Evolutionary conservation across 306 rosid species (phyloP).

Genomic region (Begonia masoniana): DNA sequence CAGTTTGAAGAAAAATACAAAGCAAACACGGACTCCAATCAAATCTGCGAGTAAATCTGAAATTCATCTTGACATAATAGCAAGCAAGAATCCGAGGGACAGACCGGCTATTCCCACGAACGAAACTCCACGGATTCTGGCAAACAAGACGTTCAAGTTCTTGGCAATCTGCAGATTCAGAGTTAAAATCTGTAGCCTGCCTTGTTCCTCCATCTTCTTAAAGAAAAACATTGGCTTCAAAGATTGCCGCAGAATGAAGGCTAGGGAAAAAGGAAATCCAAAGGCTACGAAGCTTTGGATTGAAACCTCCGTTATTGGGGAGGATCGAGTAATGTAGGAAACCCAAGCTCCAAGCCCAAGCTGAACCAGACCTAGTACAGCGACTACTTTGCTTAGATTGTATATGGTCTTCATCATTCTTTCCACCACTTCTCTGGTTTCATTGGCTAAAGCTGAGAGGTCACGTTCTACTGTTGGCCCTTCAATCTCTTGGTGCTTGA

Average conservation of each 20-base stretch:
- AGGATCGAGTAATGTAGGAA: constrained; percentile 21
- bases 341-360: constrained; percentile 75
- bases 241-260: constrained; percentile 51
- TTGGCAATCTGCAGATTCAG: constrained; percentile 51
- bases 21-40: background rate
- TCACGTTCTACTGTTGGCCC: constrained; percentile 93
- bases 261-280: constrained; percentile 59
- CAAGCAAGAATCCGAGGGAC: constrained; percentile 26
- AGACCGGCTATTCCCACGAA: constrained; percentile 33
- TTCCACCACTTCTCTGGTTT: constrained; percentile 48
- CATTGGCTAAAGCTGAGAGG: constrained; percentile 44
- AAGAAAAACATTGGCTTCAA: constrained; percentile 51
- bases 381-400: constrained; percentile 37
- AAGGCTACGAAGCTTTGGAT: constrained; percentile 59
- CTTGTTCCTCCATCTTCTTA: constrained; percentile 55
- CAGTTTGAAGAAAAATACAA: background rate
- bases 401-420: constrained; percentile 45
- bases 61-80: constrained; percentile 32
- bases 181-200: constrained; percentile 56
- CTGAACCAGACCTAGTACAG: constrained; percentile 45
- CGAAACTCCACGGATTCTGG: constrained; percentile 40
- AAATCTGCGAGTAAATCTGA: background rate
- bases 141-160: constrained; percentile 44
- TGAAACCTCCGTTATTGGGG: constrained; percentile 33
- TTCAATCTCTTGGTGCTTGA: constrained; percentile 91